Base-by-base conservation (phyloP, 495 filamentous ascomycete species). In the Aspergillus steynii region DNA sequence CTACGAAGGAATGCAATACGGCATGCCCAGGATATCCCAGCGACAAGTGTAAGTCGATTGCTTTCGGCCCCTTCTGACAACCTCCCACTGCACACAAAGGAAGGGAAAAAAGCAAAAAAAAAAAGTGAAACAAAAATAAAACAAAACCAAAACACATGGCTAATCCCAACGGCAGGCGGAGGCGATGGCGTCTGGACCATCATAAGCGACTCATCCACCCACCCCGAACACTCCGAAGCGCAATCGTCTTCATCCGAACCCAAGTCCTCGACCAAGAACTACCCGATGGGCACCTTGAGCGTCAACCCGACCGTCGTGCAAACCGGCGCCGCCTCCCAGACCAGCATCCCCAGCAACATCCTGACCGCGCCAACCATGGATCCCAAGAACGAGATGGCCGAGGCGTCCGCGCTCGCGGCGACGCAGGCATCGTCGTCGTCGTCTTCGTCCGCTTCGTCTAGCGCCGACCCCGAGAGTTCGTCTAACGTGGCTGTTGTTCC, bases 111-210 rank as follows among this genome's bases (percentile, higher is more conserved):
- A 15, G 1, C 12, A 42, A 42, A 14, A 1, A 42, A 3, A 42
- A 42, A 42, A 1, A 1, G 14, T 10, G 14, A 42, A 42, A 1
- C 12, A 1, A 42, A 14, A 12, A 42, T 12, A 12, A 20, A 1
- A 42, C 12, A 42, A 42, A 42, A 1, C 12, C 4, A 42, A 14
- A 12, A 42, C 37, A 12, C 1, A 1, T 42, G 9, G 37, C 37
- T 42, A 42, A 50, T 3, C 47, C 12, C 7, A 42, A 46, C 32
- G 7, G 31, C 45, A 80, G 77, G 77, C 55, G 78, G 78, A 48
- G 76, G 77, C 34, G 9, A 59, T 10, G 54, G 64, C 31, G 52
- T 67, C 57, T 81, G 65, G 64, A 73, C 61, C 1, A 60, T 80
- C 20, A 7, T 50, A 26, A 8, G 6, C 49, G 49, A 29, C 28